A percentile compares a stretch with the other conserved stretches of the same genome.
Conservation (phyloP, 2,329 filamentous ascomycete genomes). For the Moelleriella libera region DNA sequence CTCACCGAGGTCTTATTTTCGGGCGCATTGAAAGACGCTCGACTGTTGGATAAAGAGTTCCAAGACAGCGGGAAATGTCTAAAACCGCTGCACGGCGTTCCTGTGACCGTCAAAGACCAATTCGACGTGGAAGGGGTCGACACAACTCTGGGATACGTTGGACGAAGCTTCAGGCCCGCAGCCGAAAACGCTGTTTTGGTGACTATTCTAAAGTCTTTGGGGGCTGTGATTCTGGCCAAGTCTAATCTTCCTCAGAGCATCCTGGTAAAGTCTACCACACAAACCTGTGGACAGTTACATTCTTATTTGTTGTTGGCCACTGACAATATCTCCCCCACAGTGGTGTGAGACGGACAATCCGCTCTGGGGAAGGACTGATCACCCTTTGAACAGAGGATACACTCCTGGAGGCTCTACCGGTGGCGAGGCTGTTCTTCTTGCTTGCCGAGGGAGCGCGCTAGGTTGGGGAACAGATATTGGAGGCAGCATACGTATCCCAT, state of each 20-base stretch:
- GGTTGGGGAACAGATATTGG: conserved; percentile 14
- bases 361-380: conserved; percentile 12
- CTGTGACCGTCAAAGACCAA: conserved; percentile 35
- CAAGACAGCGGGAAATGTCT: neutral
- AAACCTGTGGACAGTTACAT: no score
- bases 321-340: neutral
- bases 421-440: conserved; percentile 10
- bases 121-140: conserved; percentile 45
- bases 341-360: conserved; percentile 16
- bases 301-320: no score
- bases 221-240: conserved; percentile 38
- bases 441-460: conserved; percentile 7
- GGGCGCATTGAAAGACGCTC: neutral
- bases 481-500: conserved; percentile 13
- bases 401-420: conserved; percentile 14
- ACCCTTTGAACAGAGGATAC: conserved; percentile 8
- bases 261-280: conserved; percentile 5
- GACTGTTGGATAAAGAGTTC: neutral
- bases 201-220: conserved; percentile 29
- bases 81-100: conserved; percentile 10
- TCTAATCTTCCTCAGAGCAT: conserved; percentile 21
- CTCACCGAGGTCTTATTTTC: neutral
- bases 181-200: conserved; percentile 32
- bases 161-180: conserved; percentile 32
- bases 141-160: conserved; percentile 44